Percentiles rank a stretch among this genome's conserved stretches.
Conservation (phyloP, 805 yeast genomes). For the Kodamaea sagamina region DNA sequence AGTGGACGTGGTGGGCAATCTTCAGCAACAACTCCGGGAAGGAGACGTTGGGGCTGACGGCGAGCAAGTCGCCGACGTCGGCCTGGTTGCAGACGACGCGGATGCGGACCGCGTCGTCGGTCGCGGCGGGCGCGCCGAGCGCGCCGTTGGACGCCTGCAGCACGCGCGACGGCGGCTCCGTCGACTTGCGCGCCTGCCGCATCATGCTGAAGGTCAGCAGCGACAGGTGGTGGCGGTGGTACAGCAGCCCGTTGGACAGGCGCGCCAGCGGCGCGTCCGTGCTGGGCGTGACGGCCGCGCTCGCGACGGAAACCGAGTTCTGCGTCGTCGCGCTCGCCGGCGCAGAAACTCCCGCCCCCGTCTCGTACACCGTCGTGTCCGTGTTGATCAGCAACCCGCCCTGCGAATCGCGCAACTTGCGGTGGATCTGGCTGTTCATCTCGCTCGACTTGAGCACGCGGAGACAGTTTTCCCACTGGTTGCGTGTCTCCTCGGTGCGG, state of each 20-base stretch:
- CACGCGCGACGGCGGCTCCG: constrained; percentile 12
- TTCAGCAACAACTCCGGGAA: constrained; percentile 62
- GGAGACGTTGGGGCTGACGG: constrained; percentile 30
- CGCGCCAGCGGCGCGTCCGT: constrained; percentile 16
- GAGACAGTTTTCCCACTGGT: constrained; percentile 77
- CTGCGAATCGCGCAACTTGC: constrained; percentile 37
- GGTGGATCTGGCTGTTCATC: constrained; percentile 41
- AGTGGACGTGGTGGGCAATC: constrained; percentile 53
- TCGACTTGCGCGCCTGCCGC: constrained; percentile 32
- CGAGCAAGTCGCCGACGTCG: constrained; percentile 30
- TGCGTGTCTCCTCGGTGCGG: constrained; percentile 77
- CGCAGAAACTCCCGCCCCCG: constrained; percentile 5
- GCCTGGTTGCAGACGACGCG: constrained; percentile 35
- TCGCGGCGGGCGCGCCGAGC: constrained; percentile 6
- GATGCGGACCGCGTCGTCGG: constrained; percentile 19
- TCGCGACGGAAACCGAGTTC: constrained; percentile 4
- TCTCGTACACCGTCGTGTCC: constrained; percentile 28
- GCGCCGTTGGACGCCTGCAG: constrained; percentile 13
- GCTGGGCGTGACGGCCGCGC: constrained; percentile 5
- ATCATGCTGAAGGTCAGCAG: constrained; percentile 47
- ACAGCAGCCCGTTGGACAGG: constrained; percentile 32
- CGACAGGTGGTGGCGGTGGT: constrained; percentile 44
- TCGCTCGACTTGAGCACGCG: constrained; percentile 48
- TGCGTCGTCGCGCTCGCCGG: constrained; percentile 5
- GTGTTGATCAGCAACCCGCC: constrained; percentile 25